Evolutionary conservation across 495 filamentous ascomycete genomes (phyloP), one percentile per base, ranked within the genome.

Genomic region (Cryomyces minteri): DNA sequence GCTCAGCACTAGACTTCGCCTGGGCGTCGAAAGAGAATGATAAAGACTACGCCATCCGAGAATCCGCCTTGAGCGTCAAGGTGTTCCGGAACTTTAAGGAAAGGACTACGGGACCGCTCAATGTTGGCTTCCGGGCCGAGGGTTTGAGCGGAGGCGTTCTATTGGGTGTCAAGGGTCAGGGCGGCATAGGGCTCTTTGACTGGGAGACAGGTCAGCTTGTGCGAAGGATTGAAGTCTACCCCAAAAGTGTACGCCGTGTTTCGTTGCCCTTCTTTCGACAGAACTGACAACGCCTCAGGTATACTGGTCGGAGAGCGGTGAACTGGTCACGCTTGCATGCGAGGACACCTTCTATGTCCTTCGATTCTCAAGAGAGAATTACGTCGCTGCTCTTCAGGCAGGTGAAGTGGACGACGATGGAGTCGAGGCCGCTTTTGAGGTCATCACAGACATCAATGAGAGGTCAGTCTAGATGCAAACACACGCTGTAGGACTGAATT

Each of bases 11-110:
- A 33, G 90, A 99, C 61, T 99, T 99, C 58, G 86, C 83, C 10
- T 99, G 90, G 90, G 92, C 84, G 3, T 82, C 84, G 14, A 95
- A 94, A 62, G 92, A 95, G 40, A 93, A 96, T 66, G 93, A 85
- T 60, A 96, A 94, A 60, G 92, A 99, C 55, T 96, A 90, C 52
- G 90, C 90, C 37, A 96, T 99, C 53, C 77, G 90, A 12, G 90
- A 96, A 61, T 94, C 86, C 7, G 60, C 80, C 5, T 90, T 84
- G 25, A 94, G 83, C 57, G 84, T 99, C 54, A 94, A 93, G 68
- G 78, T 95, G 30, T 96, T 86, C 70, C 85, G 86, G 61, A 96
- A 96, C 60, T 96, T 99, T 65, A 84, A 94, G 54, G 88, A 96
- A 58, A 88, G 88, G 58, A 68, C 74, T 40, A 56, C 54, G 11